Base-by-base conservation (phyloP, 495 filamentous ascomycete genomes). In the Aspergillus nidulans region DNA sequence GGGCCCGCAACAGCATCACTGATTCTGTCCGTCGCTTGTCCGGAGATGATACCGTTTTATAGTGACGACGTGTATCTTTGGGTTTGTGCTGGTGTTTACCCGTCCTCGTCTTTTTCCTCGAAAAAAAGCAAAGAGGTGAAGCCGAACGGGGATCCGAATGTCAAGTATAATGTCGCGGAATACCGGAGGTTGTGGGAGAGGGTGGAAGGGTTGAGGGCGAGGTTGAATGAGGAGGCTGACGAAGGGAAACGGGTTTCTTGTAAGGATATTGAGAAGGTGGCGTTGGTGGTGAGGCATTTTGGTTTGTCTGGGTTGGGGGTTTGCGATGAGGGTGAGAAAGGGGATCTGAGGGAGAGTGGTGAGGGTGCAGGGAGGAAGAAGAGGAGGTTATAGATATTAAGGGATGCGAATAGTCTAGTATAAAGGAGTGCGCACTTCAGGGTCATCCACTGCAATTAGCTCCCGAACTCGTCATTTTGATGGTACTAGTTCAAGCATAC, bases 1-100 rank as follows among this genome's bases (percentile, higher is more conserved):
- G 89, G 89, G 0, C 82, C 84, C 23, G 87, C 89, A 6, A 90
- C 88, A 0, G 87, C 85, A 0, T 89, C 86, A 2, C 72, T 92
- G 21, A 68, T 91, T 2, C 75, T 91, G 2, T 81, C 85, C 0
- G 76, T 85, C 4, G 75, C 77, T 49, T n/a, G n/a, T 20, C 30
- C 0, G 13, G 72, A 0, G 69, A 77, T 18, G 73, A n/a, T 85
- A 10, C 81, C 88, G 1, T 92, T 91, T 67, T 91, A 88, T 69
- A 86, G 85, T 24, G 88, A 92, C 58, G 87, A 91, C 70, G 72
- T 82, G 19, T 91, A 81, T 64, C 75, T 83, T 53, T 91, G 85
- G 85, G 61, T 87, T 13, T 80, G 75, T 65, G 62, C 64, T 13
- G 49, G 56, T n/a, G 56, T 55, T 9, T 70, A 53, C 30, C 50